Conservation (phyloP, 345 rosid genomes). For the Litchi chinensis region DNA sequence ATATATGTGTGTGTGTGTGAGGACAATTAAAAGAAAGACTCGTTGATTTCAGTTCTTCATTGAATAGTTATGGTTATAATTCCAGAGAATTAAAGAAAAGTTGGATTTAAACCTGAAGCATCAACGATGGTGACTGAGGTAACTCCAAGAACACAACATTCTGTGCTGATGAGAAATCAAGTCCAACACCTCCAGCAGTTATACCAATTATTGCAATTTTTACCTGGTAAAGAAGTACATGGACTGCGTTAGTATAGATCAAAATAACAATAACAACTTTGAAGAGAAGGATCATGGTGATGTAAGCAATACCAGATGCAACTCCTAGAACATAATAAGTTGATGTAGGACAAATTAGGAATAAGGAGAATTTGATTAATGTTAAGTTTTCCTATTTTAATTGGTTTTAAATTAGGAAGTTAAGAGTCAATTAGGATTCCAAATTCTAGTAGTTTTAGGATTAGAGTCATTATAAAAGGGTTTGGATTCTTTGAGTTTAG, state of each 20-base stretch:
- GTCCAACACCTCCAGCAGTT: constrained; percentile 96
- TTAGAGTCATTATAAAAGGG: no score
- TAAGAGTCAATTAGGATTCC: no score
- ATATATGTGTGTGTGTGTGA: no score
- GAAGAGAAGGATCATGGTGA: not conserved
- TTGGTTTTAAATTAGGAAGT: no score
- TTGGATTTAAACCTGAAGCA: constrained; percentile 76
- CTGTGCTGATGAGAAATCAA: constrained; percentile 86
- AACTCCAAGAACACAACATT: constrained; percentile 90
- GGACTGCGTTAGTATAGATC: not conserved
- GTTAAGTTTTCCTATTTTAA: no score
- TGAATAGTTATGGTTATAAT: not conserved
- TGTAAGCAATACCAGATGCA: not conserved
- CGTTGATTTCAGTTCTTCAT: not conserved
- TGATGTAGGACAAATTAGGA: no score
- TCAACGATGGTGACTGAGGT: constrained; percentile 80
- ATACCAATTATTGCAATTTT: constrained; percentile 87
- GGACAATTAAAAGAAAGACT: no score
- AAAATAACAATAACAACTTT: not conserved
- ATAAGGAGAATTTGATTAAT: no score
- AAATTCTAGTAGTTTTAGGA: no score
- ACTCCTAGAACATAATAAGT: not conserved
- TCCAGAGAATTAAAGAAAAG: not conserved
- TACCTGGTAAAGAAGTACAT: constrained; percentile 43
- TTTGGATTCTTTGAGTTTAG: no score